Conservation (phyloP, 306 rosid genomes). For the Ammopiptanthus mongolicus region DNA sequence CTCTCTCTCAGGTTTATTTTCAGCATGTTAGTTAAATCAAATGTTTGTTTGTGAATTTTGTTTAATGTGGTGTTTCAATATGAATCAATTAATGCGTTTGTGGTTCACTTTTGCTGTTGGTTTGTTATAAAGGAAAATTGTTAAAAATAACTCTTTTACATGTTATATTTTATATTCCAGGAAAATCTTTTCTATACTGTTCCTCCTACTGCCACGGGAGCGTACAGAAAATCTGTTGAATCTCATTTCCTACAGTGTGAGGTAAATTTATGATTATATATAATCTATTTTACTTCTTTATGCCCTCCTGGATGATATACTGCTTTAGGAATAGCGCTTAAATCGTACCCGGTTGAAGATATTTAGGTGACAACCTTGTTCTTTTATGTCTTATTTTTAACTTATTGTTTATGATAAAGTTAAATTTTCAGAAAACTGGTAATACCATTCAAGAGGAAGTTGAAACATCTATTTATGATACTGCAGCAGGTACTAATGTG, state of each 20-base stretch:
- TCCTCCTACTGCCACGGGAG: conserved; percentile 73
- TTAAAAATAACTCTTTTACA: neutral
- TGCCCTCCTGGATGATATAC: neutral
- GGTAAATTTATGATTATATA: conserved; percentile 37
- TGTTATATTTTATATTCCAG: conserved; percentile 46
- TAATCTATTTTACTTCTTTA: neutral
- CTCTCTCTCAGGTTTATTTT: neutral
- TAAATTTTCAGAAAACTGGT: conserved; percentile 63
- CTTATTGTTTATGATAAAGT: conserved; percentile 6
- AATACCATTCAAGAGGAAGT: conserved; percentile 83
- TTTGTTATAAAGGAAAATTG: neutral
- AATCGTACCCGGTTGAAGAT: neutral
- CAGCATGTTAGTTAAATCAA: neutral
- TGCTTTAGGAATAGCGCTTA: conserved; percentile 1
- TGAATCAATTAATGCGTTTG: conserved; percentile 12
- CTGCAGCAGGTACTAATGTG: conserved; percentile 58
- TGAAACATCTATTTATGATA: conserved; percentile 69
- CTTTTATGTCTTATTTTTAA: neutral
- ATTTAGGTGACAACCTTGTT: neutral
- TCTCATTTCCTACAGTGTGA: conserved; percentile 58
- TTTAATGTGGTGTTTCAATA: neutral
- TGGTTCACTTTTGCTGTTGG: neutral
- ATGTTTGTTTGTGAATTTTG: conserved; percentile 6
- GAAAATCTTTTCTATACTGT: conserved; percentile 77
- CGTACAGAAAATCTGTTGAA: conserved; percentile 83